phyloP scores from a whole-genome alignment of 192 early-diverging fungal species.

The Backusella luteola region DNA sequence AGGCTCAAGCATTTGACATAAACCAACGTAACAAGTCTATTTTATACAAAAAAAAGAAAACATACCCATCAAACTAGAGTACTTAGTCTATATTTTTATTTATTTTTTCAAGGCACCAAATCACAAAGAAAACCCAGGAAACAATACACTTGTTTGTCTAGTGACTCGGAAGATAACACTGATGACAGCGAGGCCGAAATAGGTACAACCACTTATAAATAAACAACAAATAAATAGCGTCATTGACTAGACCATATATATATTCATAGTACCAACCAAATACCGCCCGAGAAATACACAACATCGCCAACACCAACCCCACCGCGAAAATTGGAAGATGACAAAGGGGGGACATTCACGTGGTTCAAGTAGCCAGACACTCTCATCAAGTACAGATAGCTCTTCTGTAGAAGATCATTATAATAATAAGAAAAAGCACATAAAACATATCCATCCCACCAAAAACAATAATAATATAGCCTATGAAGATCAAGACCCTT shows the following conservation, averaged over 20 bases:
- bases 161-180: slow-evolving; percentile 10
- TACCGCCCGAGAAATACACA: not conserved
- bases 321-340: not conserved
- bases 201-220: not conserved
- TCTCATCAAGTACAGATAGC: not conserved
- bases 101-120: not conserved
- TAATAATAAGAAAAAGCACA: not conserved
- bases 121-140: not conserved
- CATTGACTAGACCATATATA: not conserved
- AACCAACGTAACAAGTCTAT: not conserved
- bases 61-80: not conserved
- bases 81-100: not conserved
- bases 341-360: not conserved
- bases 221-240: not conserved
- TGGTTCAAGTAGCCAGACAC: not conserved
- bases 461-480: not conserved
- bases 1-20: not conserved
- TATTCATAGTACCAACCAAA: not conserved
- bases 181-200: slow-evolving; percentile 2
- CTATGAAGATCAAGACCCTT: not conserved
- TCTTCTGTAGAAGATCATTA: not conserved
- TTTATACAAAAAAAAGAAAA: not conserved
- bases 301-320: not conserved
- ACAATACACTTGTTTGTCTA: not conserved
- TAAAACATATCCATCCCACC: not conserved